These are phyloP conservation scores for Venturia effusa DNA, from an alignment of 2,329 filamentous ascomycete genomes.

Conservation along the genomic window DNA sequence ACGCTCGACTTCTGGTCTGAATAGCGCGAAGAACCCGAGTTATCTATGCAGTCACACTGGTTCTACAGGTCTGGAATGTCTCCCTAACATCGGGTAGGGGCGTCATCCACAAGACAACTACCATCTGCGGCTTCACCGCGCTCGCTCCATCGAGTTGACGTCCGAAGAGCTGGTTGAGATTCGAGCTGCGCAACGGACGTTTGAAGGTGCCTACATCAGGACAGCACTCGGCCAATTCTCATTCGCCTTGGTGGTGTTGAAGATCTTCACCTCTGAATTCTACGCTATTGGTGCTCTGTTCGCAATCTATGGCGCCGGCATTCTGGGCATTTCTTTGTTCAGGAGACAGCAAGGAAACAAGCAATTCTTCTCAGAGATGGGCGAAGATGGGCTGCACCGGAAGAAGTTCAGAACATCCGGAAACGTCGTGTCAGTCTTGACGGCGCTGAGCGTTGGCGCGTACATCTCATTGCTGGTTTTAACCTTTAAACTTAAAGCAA, in stretches of 20 bases:
- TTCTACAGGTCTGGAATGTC: not conserved
- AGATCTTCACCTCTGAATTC: conserved; percentile 95
- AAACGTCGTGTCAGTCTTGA: conserved; percentile 53
- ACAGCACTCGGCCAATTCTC: conserved; percentile 92
- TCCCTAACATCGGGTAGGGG: conserved; percentile 23
- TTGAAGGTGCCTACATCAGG: conserved; percentile 92
- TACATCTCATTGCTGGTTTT: conserved; percentile 50
- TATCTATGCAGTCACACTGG: not conserved
- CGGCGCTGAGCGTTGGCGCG: conserved; percentile 50
- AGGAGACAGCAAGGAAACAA: conserved; percentile 83
- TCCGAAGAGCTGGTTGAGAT: conserved; percentile 84
- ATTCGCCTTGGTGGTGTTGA: conserved; percentile 86
- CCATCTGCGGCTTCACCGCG: conserved; percentile 70
- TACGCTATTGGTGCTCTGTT: conserved; percentile 95
- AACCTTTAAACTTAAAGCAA: conserved; percentile 39
- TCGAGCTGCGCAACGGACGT: conserved; percentile 87
- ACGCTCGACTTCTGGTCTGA: not conserved
- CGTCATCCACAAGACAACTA: conserved; percentile 61
- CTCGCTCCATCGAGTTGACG: conserved; percentile 72
- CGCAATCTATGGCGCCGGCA: conserved; percentile 77
- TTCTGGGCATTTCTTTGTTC: conserved; percentile 75
- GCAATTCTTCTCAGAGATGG: conserved; percentile 70
- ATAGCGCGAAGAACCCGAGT: not conserved
- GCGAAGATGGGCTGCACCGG: conserved; percentile 48
- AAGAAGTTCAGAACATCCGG: conserved; percentile 56